Evolutionary conservation across 106 monocot genomes (phyloP).

Genomic region (Iris macrosiphon): DNA sequence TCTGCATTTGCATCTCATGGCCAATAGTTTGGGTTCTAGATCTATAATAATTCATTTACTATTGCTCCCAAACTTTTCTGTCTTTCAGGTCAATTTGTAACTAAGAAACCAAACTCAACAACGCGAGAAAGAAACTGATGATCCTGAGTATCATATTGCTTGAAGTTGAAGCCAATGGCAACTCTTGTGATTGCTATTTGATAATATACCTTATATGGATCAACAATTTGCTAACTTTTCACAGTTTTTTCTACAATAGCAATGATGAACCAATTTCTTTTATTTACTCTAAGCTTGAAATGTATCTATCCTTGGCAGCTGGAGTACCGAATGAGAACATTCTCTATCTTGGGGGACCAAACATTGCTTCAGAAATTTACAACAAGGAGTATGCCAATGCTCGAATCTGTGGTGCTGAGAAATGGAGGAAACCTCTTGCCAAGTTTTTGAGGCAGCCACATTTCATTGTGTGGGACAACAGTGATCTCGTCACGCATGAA

Average conservation of each 20-base stretch:
- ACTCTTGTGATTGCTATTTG: too few species aligned
- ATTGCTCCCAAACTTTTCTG: too few species aligned
- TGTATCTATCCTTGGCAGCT: slow-evolving; percentile 58
- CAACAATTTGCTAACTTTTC: not conserved
- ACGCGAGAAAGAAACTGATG: too few species aligned
- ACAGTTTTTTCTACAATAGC: not conserved
- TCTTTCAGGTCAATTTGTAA: not conserved
- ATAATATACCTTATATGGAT: not conserved
- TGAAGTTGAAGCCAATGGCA: too few species aligned
- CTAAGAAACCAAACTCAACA: too few species aligned
- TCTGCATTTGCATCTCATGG: too few species aligned
- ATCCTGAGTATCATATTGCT: too few species aligned
- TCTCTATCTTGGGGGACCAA: slow-evolving; percentile 93
- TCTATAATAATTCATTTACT: too few species aligned
- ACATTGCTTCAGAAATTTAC: slow-evolving; percentile 96
- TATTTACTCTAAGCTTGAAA: too few species aligned
- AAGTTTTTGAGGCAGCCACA: slow-evolving; percentile 90
- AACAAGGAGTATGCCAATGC: slow-evolving; percentile 97
- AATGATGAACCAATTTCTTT: too few species aligned
- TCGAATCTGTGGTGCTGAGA: slow-evolving; percentile 87
- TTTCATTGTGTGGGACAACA: slow-evolving; percentile 97
- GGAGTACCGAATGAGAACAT: slow-evolving; percentile 78
- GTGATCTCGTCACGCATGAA: slow-evolving; percentile 91
- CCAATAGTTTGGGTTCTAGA: too few species aligned
- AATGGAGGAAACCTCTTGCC: slow-evolving; percentile 85